These are phyloP conservation scores for Colletotrichum cuscutae DNA, from an alignment of 2,329 filamentous ascomycete species.

Conservation along the genomic window DNA sequence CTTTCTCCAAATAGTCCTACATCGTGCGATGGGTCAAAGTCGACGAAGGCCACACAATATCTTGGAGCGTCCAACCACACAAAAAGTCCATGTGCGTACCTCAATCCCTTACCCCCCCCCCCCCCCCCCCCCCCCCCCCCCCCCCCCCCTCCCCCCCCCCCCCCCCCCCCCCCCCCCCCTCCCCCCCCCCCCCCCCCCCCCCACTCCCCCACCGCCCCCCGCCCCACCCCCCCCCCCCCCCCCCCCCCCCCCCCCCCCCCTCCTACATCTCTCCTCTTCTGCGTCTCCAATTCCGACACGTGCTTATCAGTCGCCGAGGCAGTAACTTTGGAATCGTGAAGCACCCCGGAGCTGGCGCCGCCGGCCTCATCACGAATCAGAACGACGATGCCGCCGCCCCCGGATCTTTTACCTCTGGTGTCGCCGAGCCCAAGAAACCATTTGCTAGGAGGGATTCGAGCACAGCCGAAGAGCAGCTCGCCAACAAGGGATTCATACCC, in stretches of 20 bases:
- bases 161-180: background rate
- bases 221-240: background rate
- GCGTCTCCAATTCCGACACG: background rate
- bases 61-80: conserved; percentile 97
- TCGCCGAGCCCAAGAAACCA: conserved; percentile 57
- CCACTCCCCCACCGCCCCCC: background rate
- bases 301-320: conserved; percentile 28
- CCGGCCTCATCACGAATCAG: conserved; percentile 56
- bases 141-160: background rate
- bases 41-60: conserved; percentile 89
- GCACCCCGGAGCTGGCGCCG: conserved; percentile 80
- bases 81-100: conserved; percentile 87
- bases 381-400: conserved; percentile 56
- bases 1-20: conserved; percentile 75
- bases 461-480: conserved; percentile 71
- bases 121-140: background rate
- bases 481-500: conserved; percentile 74
- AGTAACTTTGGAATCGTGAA: conserved; percentile 98
- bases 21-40: conserved; percentile 98
- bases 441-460: conserved; percentile 67
- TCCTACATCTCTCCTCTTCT: background rate
- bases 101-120: background rate
- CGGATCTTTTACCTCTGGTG: conserved; percentile 57
- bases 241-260: background rate
- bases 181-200: background rate